Conservation (phyloP, 164 flowering plant species). For the Dillenia suffruticosa region DNA sequence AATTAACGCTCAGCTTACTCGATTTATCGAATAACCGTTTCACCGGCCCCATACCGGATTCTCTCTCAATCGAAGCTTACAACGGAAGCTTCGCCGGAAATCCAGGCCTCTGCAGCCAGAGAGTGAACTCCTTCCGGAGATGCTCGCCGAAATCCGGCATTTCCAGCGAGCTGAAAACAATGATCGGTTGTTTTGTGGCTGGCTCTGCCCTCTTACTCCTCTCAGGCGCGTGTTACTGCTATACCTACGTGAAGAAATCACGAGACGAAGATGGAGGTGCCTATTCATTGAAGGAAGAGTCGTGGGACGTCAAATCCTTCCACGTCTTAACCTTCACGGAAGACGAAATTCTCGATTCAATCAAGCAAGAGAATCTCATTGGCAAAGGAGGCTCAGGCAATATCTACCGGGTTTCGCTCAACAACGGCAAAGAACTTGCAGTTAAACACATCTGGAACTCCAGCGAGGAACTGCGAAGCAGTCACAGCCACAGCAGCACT, state of each 20-base stretch:
- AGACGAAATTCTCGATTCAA: constrained; percentile 60
- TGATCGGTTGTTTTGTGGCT: constrained; percentile 35
- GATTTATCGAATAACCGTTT: constrained; percentile 65
- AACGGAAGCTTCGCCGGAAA: constrained; percentile 63
- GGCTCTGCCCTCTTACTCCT: constrained; percentile 24
- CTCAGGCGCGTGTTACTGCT: constrained; percentile 19
- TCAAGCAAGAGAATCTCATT: constrained; percentile 64
- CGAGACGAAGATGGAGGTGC: constrained; percentile 13
- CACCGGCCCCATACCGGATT: constrained; percentile 47
- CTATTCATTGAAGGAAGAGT: constrained; percentile 42
- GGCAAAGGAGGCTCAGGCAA: constrained; percentile 88
- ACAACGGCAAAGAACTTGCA: constrained; percentile 50
- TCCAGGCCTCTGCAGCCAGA: constrained; percentile 52
- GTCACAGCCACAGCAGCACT: constrained; percentile 20
- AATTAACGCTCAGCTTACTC: constrained; percentile 54
- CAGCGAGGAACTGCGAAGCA: constrained; percentile 10
- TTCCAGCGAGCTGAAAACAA: constrained; percentile 23
- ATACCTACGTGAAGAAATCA: constrained; percentile 29
- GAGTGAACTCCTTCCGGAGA: constrained; percentile 23
- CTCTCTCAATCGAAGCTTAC: constrained; percentile 44
- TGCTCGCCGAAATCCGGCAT: constrained; percentile 35
- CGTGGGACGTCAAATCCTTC: constrained; percentile 80
- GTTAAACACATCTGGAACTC: constrained; percentile 61
- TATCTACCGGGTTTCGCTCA: constrained; percentile 52
- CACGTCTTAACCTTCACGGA: constrained; percentile 60